Base-by-base conservation (phyloP, 1,284 basidiomycete species). In the Ceratobasidium sp. region DNA sequence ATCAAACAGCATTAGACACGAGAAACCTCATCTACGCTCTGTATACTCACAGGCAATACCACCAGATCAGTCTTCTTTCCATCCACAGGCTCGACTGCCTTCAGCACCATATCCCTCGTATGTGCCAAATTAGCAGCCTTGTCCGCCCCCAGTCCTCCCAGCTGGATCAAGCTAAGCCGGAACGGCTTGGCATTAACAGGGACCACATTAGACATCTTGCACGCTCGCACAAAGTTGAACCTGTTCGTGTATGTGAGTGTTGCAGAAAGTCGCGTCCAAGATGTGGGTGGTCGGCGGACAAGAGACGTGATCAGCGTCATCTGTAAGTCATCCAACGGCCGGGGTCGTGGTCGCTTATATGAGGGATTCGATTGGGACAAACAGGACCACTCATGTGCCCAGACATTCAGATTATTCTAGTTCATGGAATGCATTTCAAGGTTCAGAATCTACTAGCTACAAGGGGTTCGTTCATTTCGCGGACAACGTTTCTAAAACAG, bases 81-180 rank as follows among this genome's bases (percentile, higher is more conserved):
- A 73, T 78, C 78, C 30, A 72, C 80, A 67, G 75, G 85, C 59
- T 80, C 77, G 0, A 88, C 89, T 1, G 95, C 96, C 77, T 87
- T 88, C 6, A 87, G 79, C 72, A 97, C 89, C 86, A 93, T 91
- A 38, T 91, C 87, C 43, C 87, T 84, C 6, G 95, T 95, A 86
- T 94, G 91, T 57, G 84, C 85, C 73, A 98, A 84, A 81, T 97
- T 95, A 32, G 84, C 84, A 1, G 84, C 76, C 82, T 98, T 98
- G 82, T 89, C 87, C 0, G 86, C 77, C 23, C 87, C 85, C 28
- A 93, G 83, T 70, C 85, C 85, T 21, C 92, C 93, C 11, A 98
- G 87, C 80, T 98, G 96, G 71, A 97, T 88, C 64, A 98, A 85
- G 0, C 95, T 93, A 71, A 98, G 86, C 30, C 86, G 91, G 82